Evolutionary conservation across 2,329 filamentous ascomycete species (phyloP).

Genomic region (Fusarium sp.): DNA sequence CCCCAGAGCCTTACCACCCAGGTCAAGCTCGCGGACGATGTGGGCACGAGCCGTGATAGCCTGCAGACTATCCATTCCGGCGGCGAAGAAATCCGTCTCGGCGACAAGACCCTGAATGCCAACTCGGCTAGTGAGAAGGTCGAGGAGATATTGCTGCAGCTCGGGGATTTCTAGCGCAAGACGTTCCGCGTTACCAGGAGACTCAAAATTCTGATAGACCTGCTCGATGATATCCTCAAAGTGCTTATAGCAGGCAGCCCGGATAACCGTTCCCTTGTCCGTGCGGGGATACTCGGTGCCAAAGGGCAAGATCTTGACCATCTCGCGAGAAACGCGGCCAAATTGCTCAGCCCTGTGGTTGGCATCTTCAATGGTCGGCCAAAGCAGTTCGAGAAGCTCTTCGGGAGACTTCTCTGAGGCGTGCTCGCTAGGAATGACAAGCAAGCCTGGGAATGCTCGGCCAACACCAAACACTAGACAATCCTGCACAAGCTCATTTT

Average conservation of each 20-base stretch:
- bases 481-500: constrained; percentile 67
- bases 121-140: constrained; percentile 44
- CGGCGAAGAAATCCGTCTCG: constrained; percentile 71
- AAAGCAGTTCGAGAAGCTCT: constrained; percentile 63
- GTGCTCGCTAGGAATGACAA: constrained; percentile 65
- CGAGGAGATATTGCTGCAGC: constrained; percentile 53
- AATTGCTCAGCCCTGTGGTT: constrained; percentile 67
- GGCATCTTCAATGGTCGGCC: constrained; percentile 64
- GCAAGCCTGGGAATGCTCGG: constrained; percentile 65
- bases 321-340: constrained; percentile 66
- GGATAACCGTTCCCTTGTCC: constrained; percentile 68
- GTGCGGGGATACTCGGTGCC: constrained; percentile 64
- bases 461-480: constrained; percentile 70
- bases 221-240: constrained; percentile 62
- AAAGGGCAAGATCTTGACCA: constrained; percentile 65
- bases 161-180: constrained; percentile 38
- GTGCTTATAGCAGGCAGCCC: constrained; percentile 62
- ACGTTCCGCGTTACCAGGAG: background rate
- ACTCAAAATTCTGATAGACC: constrained; percentile 48
- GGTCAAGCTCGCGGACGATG: constrained; percentile 66
- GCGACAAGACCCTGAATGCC: constrained; percentile 10
- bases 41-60: constrained; percentile 67
- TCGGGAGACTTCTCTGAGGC: constrained; percentile 57
- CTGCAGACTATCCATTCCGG: constrained; percentile 72
- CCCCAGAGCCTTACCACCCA: constrained; percentile 62